Conservation (phyloP, 2,329 filamentous ascomycete genomes). For the Kalmusia sp. region DNA sequence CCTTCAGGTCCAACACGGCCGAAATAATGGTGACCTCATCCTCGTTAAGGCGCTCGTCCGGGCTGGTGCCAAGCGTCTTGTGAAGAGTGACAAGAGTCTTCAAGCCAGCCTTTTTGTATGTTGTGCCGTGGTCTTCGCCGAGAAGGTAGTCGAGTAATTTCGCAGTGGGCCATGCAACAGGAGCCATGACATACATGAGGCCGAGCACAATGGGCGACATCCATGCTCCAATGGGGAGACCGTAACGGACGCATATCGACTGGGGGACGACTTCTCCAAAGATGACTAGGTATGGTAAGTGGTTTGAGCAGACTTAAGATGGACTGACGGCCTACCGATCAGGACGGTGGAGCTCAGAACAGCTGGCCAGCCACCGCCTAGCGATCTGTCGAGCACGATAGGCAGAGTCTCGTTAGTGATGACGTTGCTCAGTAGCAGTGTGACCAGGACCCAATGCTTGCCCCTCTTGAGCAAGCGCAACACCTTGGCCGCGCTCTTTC, state of each 20-base stretch:
- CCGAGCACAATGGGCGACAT: slow-evolving; percentile 86
- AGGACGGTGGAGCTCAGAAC: slow-evolving; percentile 91
- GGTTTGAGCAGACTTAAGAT: slow-evolving; percentile 7
- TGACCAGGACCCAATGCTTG: slow-evolving; percentile 98
- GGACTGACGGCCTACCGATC: slow-evolving; percentile 71
- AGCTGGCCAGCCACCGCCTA: slow-evolving; percentile 93
- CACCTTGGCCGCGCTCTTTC: slow-evolving; percentile 83
- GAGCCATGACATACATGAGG: slow-evolving; percentile 91
- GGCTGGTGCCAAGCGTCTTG: slow-evolving; percentile 84
- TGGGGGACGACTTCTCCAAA: slow-evolving; percentile 97
- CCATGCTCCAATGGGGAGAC: slow-evolving; percentile 91
- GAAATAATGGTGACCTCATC: slow-evolving; percentile 99
- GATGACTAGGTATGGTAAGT: slow-evolving; percentile 70
- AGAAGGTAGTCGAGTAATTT: slow-evolving; percentile 93
- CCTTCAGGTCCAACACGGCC: slow-evolving; percentile 93
- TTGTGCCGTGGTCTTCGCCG: slow-evolving; percentile 92
- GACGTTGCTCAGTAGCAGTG: slow-evolving; percentile 91
- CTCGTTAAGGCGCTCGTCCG: slow-evolving; percentile 86
- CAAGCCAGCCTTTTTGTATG: slow-evolving; percentile 97
- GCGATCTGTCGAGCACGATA: slow-evolving; percentile 90
- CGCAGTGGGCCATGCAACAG: slow-evolving; percentile 91
- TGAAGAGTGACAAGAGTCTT: slow-evolving; percentile 97
- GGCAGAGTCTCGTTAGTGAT: slow-evolving; percentile 94
- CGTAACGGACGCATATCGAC: slow-evolving; percentile 94
- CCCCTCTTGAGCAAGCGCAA: slow-evolving; percentile 81